Conservation (phyloP, 2,329 filamentous ascomycete genomes). For the Talaromyces islandicus region DNA sequence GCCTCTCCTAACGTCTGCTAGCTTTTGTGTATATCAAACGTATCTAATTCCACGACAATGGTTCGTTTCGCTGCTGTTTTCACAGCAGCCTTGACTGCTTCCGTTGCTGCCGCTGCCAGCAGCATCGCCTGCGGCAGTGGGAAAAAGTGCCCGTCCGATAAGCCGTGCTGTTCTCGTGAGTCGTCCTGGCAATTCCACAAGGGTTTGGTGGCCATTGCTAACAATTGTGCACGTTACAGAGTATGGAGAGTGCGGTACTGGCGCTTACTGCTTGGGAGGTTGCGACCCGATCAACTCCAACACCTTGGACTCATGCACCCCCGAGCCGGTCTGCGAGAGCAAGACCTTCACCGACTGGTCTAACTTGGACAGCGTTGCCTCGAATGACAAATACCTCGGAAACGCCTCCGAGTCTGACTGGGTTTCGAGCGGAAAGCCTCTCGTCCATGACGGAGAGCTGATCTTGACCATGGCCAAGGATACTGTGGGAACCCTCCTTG, state of each 20-base stretch:
- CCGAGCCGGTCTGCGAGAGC: slow-evolving; percentile 73
- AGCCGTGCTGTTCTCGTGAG: slow-evolving; percentile 78
- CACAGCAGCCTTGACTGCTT: slow-evolving; percentile 29
- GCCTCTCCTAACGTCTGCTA: background rate
- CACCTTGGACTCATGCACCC: slow-evolving; percentile 76
- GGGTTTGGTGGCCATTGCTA: background rate
- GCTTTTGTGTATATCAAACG: background rate
- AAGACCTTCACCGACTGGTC: slow-evolving; percentile 64
- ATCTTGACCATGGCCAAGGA: slow-evolving; percentile 84
- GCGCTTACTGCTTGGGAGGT: slow-evolving; percentile 91
- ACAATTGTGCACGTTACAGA: slow-evolving; percentile 45
- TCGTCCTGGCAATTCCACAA: background rate
- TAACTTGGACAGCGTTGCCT: slow-evolving; percentile 61
- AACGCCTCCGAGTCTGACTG: slow-evolving; percentile 75
- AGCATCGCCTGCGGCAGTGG: slow-evolving; percentile 32
- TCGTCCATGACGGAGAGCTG: slow-evolving; percentile 56
- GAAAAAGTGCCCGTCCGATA: slow-evolving; percentile 61
- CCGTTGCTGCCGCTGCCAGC: slow-evolving; percentile 21
- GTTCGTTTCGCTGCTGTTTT: slow-evolving; percentile 29
- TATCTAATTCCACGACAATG: slow-evolving; percentile 19
- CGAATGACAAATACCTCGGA: slow-evolving; percentile 79
- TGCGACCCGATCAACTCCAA: slow-evolving; percentile 86
- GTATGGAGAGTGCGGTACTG: slow-evolving; percentile 87
- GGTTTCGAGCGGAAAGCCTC: slow-evolving; percentile 76
- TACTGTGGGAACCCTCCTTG: slow-evolving; percentile 80